Base-by-base conservation (phyloP, 371 early-diverging fungal species). In the Parasitella parasitica region DNA sequence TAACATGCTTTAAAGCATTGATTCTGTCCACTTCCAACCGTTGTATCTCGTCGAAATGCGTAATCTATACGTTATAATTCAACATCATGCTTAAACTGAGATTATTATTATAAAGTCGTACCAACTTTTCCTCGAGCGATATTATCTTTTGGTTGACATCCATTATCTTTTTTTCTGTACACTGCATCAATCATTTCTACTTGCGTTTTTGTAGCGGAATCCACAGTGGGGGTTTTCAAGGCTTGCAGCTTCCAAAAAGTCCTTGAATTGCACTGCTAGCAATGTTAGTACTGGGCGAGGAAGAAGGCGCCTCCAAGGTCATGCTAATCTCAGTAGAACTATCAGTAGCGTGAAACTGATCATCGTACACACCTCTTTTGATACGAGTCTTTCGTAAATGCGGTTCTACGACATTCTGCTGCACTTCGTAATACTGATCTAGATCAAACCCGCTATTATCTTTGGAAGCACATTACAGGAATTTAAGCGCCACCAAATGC, bases 61-160 rank as follows among this genome's bases (percentile, higher is more conserved):
- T 69, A 63, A 85, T 76, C 85, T 80, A 20, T 2, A 24, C 6
- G n/a, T n/a, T n/a, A n/a, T n/a, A n/a, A n/a, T n/a, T n/a, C n/a
- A n/a, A n/a, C n/a, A n/a, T n/a, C n/a, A n/a, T n/a, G n/a, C n/a
- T n/a, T n/a, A n/a, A n/a, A n/a, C n/a, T n/a, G n/a, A n/a, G n/a
- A n/a, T n/a, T n/a, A n/a, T n/a, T n/a, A n/a, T n/a, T n/a, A n/a
- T n/a, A n/a, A n/a, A n/a, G n/a, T n/a, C 24, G 3, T 51, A 64
- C 59, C 77, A 91, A 41, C 28, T 71, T 70, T 70, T 88, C 89
- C 69, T 91, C 91, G 1, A 86, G 76, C 18, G 70, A 71, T 49
- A 82, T 77, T 39, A 91, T 83, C 54, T 82, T 76, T 9, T 61
- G 64, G 38, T 91, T 89, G 1, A 82, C 82, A 36, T 72, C 73